Percentiles rank a stretch among this genome's conserved stretches.
phyloP scores from a whole-genome alignment of 371 early-diverging fungal genomes.

The Mortierella sp. region DNA sequence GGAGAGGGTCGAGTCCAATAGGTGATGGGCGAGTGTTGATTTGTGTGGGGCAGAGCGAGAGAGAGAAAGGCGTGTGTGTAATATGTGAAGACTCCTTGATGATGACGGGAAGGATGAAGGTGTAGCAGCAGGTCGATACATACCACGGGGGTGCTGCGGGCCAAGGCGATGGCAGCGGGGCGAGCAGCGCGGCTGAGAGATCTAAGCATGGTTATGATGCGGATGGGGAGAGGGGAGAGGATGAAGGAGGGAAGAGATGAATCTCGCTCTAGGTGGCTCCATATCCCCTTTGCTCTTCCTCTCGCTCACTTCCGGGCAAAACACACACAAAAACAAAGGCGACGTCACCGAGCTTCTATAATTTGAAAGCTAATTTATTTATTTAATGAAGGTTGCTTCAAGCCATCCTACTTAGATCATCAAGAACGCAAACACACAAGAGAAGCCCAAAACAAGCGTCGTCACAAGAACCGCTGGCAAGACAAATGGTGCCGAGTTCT shows the following conservation, averaged over 20 bases:
- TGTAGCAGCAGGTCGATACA: constrained; percentile 14
- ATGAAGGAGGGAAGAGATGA: constrained; percentile 22
- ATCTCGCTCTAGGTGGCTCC: constrained; percentile 1
- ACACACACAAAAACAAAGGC: not conserved
- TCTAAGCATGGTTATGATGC: constrained; percentile 48
- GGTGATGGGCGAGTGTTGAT: not conserved
- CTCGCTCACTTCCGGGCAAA: constrained; percentile 6
- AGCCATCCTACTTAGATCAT: constrained; percentile 19
- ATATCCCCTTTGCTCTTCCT: not conserved
- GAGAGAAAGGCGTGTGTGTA: not conserved
- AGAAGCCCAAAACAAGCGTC: constrained; percentile 27
- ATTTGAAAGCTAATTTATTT: not conserved
- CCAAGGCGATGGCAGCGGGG: constrained; percentile 56
- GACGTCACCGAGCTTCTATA: constrained; percentile 1
- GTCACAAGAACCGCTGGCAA: constrained; percentile 35
- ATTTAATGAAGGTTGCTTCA: not conserved
- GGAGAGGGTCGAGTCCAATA: not conserved
- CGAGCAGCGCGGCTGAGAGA: constrained; percentile 58
- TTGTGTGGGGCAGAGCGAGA: too few relatives aligned
- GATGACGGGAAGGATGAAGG: not conserved
- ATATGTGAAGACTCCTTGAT: not conserved
- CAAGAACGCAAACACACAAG: constrained; percentile 36
- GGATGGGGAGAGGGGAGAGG: constrained; percentile 29
- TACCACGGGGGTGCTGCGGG: constrained; percentile 58
- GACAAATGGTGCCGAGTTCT: constrained; percentile 39